A percentile compares a stretch with the other conserved stretches of the same genome.
Evolutionary conservation across 2,329 filamentous ascomycete genomes (phyloP).

Genomic region (Trichophaea hybrida): DNA sequence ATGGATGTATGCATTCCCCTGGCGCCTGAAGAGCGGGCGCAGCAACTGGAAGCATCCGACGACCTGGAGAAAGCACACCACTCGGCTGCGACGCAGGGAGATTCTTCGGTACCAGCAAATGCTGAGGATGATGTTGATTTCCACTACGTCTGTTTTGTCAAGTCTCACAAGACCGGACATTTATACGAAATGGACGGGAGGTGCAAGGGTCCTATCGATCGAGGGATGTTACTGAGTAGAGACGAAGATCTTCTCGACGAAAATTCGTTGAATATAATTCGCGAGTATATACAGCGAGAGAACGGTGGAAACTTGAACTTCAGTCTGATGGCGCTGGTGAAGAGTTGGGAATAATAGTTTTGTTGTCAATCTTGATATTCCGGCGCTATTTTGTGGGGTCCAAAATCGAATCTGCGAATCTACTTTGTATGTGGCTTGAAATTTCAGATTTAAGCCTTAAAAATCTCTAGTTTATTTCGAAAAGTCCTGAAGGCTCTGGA

Average conservation of each 20-base stretch:
- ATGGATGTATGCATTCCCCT: slow-evolving; percentile 57
- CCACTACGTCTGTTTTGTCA: slow-evolving; percentile 93
- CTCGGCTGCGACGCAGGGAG: slow-evolving; percentile 59
- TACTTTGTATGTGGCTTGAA: no score
- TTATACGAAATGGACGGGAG: slow-evolving; percentile 71
- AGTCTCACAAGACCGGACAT: slow-evolving; percentile 49
- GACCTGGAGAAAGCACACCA: slow-evolving; percentile 66
- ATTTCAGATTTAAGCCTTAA: no score
- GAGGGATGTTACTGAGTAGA: slow-evolving; percentile 41
- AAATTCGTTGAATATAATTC: slow-evolving; percentile 55
- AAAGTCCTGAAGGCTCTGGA: no score
- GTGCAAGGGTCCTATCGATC: slow-evolving; percentile 56
- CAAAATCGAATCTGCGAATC: no score
- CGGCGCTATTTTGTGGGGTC: no score
- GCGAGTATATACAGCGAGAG: slow-evolving; percentile 34
- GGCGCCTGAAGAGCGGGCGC: slow-evolving; percentile 49
- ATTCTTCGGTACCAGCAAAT: slow-evolving; percentile 55
- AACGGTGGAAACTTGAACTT: slow-evolving; percentile 32
- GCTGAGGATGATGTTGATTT: slow-evolving; percentile 75
- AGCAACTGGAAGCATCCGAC: slow-evolving; percentile 61
- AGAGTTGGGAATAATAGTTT: no score
- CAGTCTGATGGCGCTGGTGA: slow-evolving; percentile 31
- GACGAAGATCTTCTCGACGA: slow-evolving; percentile 61
- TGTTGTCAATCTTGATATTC: no score
- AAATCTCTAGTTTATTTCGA: no score